Conservation (phyloP, 148 eudicot genomes). For the Arbutus unedo region DNA sequence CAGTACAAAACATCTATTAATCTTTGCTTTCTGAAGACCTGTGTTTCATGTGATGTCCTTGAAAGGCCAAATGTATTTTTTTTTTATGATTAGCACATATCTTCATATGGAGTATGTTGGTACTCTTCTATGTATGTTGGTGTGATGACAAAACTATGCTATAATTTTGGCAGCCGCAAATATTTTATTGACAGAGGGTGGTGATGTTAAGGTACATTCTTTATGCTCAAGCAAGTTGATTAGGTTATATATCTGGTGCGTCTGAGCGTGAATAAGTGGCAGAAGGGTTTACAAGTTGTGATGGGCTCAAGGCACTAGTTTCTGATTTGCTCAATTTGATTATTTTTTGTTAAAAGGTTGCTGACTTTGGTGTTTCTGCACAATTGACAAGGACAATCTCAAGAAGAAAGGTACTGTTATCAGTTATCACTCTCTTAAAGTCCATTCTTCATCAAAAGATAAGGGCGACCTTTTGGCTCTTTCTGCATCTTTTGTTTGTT, state of each 20-base stretch:
- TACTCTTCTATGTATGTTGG: conserved; percentile 5
- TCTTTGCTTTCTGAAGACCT: background rate
- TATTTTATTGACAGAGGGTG: conserved; percentile 87
- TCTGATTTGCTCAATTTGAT: background rate
- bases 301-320: too few species aligned
- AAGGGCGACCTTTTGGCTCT: background rate
- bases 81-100: background rate
- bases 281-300: background rate
- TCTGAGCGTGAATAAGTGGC: conserved; percentile 7
- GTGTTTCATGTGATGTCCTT: background rate
- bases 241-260: background rate
- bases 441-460: conserved; percentile 2
- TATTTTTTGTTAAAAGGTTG: conserved; percentile 57
- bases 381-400: conserved; percentile 93
- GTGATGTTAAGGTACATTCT: conserved; percentile 85
- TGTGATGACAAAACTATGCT: conserved; percentile 24
- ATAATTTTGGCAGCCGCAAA: conserved; percentile 79
- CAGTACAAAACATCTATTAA: background rate
- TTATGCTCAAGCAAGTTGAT: conserved; percentile 6
- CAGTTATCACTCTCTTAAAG: background rate
- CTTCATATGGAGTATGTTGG: background rate
- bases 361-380: conserved; percentile 98
- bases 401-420: conserved; percentile 73
- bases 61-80: background rate
- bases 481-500: conserved; percentile 7